Evolutionary conservation across 805 yeast species (phyloP).

Genomic region (Saccharomycopsis javanensis): DNA sequence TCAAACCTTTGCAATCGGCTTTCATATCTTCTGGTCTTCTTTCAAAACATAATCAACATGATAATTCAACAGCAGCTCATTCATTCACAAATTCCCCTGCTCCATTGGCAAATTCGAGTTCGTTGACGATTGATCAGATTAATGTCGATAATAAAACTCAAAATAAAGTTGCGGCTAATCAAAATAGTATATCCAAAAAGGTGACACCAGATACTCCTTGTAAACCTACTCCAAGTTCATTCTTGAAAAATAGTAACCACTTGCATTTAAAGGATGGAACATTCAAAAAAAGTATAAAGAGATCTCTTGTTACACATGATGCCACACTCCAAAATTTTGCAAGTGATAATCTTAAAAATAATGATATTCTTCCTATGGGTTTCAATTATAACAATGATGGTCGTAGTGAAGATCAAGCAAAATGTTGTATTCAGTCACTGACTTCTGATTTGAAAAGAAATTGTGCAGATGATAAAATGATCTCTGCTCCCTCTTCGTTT

Average conservation of each 20-base stretch:
- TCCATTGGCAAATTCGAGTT: neutral
- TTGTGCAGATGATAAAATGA: too few relatives aligned
- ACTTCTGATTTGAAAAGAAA: neutral
- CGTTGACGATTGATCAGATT: neutral
- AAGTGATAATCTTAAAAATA: too few relatives aligned
- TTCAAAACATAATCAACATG: slow-evolving; percentile 35
- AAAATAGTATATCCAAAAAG: neutral
- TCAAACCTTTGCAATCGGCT: slow-evolving; percentile 79
- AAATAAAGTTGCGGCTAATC: too few relatives aligned
- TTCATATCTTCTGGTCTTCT: slow-evolving; percentile 66
- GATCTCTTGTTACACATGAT: neutral
- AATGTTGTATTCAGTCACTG: neutral
- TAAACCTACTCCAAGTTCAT: neutral
- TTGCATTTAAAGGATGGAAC: neutral
- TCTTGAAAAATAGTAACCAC: neutral
- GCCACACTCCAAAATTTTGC: too few relatives aligned
- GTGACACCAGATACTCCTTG: slow-evolving; percentile 8
- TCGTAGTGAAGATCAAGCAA: neutral
- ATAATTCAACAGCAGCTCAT: neutral
- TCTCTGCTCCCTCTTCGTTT: neutral
- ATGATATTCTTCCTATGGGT: neutral
- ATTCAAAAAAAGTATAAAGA: neutral
- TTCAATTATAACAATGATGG: neutral
- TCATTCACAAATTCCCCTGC: neutral
- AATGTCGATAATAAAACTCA: neutral